Evolutionary conservation across 2,329 filamentous ascomycete genomes (phyloP).

Genomic region (Alternaria panax): DNA sequence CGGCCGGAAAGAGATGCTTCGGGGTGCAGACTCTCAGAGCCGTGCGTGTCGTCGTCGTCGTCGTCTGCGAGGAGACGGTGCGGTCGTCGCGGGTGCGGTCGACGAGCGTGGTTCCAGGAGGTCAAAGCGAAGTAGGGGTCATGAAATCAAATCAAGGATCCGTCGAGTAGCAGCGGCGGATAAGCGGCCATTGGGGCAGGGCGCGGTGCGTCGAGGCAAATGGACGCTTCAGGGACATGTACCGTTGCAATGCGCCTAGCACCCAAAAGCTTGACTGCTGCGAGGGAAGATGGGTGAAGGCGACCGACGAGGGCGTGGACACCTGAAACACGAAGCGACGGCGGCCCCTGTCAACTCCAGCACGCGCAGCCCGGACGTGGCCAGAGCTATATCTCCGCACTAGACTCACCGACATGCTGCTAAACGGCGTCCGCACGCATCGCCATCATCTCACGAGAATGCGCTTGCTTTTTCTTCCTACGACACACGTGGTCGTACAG

Average conservation of each 20-base stretch:
- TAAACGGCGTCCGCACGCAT: not conserved
- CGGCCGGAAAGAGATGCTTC: conserved; percentile 16
- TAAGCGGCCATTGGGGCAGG: conserved; percentile 22
- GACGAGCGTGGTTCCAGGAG: conserved; percentile 9
- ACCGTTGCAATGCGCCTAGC: conserved; percentile 14
- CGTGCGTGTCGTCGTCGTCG: conserved; percentile 12
- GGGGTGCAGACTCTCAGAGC: conserved; percentile 19
- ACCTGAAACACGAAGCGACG: conserved; percentile 15
- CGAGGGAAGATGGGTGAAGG: conserved; percentile 7
- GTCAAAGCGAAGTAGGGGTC: conserved; percentile 13
- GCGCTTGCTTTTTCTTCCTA: not conserved
- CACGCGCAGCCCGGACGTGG: conserved; percentile 1
- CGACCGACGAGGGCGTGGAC: conserved; percentile 8
- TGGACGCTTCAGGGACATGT: conserved; percentile 5
- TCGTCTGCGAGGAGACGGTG: conserved; percentile 10
- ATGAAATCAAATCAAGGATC: conserved; percentile 10
- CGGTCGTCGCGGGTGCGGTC: conserved; percentile 9
- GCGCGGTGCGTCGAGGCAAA: conserved; percentile 14
- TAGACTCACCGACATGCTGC: conserved; percentile 7
- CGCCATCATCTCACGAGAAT: not conserved
- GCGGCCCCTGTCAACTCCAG: not conserved
- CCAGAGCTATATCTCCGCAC: conserved; percentile 8
- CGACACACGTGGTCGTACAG: not conserved
- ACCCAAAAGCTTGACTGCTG: conserved; percentile 7
- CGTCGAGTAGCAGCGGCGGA: conserved; percentile 20